phyloP scores from a whole-genome alignment of 495 filamentous ascomycete genomes.

The Niebla homalea region DNA sequence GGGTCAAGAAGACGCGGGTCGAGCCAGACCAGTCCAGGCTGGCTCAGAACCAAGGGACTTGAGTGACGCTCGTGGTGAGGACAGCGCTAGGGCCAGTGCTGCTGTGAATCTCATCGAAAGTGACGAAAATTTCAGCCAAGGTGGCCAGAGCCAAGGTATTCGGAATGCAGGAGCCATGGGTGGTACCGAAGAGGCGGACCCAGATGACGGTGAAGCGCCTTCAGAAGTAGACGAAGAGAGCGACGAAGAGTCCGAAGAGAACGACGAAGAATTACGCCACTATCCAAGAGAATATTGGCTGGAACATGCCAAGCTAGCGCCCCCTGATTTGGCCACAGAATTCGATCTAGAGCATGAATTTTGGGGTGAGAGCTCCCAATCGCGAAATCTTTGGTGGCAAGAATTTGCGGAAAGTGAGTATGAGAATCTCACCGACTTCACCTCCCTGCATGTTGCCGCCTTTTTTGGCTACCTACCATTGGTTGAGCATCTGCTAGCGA shows the following conservation, averaged over 20 bases:
- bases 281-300: conserved; percentile 9
- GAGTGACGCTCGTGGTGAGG: background rate
- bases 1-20: background rate
- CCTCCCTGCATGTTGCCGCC: conserved; percentile 6
- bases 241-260: background rate
- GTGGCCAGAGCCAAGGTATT: background rate
- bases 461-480: conserved; percentile 3
- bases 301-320: conserved; percentile 7
- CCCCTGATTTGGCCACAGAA: conserved; percentile 6
- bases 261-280: background rate
- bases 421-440: conserved; percentile 2
- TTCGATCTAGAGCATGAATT: conserved; percentile 7
- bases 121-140: background rate
- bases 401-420: conserved; percentile 3
- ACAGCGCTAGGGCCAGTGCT: background rate
- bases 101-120: background rate
- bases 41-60: background rate
- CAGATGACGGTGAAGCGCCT: background rate
- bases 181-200: background rate
- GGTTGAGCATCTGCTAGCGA: conserved; percentile 1
- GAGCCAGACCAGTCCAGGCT: background rate
- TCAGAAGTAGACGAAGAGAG: background rate
- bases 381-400: conserved; percentile 3
- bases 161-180: background rate
- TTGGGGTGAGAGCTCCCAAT: conserved; percentile 4